Percentiles rank a stretch among this genome's conserved stretches.
Conservation (phyloP, 2,329 filamentous ascomycete species). For the Pseudogymnoascus pannorum region DNA sequence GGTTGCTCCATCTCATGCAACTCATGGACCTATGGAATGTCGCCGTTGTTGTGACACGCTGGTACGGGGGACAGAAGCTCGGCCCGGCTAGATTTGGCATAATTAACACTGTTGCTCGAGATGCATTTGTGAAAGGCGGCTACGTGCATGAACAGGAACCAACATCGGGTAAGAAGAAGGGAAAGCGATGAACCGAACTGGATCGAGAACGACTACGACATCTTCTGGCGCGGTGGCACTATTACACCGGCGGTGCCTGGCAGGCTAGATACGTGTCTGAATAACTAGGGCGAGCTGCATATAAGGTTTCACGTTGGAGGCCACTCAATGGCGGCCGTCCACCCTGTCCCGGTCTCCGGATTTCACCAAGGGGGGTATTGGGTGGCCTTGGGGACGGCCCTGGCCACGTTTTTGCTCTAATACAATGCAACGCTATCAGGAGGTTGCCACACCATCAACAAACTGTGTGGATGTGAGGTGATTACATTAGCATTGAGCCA, state of each 20-base stretch:
- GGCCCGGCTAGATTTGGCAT: constrained; percentile 84
- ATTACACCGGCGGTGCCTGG: background rate
- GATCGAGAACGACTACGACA: background rate
- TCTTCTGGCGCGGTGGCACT: background rate
- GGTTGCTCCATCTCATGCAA: constrained; percentile 85
- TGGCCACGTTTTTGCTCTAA: background rate
- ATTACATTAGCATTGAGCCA: background rate
- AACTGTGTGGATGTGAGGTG: background rate
- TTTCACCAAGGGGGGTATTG: background rate
- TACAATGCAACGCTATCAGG: background rate
- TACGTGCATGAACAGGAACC: constrained; percentile 49
- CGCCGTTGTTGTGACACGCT: constrained; percentile 86
- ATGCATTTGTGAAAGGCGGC: constrained; percentile 73
- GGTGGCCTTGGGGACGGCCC: background rate
- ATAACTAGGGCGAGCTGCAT: background rate
- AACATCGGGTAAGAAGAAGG: constrained; percentile 37
- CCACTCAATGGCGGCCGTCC: background rate
- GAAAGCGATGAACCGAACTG: constrained; percentile 19
- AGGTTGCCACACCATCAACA: background rate
- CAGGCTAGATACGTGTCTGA: background rate
- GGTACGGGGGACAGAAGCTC: constrained; percentile 88
- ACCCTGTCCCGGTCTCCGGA: background rate
- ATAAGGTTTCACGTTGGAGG: background rate
- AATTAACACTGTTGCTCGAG: constrained; percentile 80
- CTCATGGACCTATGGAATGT: constrained; percentile 90